These are phyloP conservation scores for Paracorniculantispora psalliotae DNA, from an alignment of 2,329 filamentous ascomycete species.

Conservation along the genomic window DNA sequence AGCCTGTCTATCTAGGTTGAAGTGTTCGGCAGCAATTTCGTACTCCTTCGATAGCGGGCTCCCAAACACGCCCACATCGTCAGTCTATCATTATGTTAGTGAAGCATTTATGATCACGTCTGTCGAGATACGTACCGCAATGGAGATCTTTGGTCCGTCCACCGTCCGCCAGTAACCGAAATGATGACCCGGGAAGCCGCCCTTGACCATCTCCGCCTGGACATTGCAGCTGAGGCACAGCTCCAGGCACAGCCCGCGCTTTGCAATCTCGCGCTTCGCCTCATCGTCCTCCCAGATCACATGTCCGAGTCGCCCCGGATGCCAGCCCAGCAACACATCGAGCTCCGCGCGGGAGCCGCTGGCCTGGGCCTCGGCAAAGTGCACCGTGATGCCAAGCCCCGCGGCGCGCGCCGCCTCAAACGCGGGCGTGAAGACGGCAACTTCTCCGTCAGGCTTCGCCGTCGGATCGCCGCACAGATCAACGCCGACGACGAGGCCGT, in stretches of 20 bases:
- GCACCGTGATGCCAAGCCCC: constrained; percentile 63
- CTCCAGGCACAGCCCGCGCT: constrained; percentile 60
- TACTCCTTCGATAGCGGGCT: constrained; percentile 76
- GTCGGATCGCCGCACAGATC: constrained; percentile 75
- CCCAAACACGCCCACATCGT: constrained; percentile 78
- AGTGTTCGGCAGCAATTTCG: constrained; percentile 65
- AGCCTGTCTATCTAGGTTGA: constrained; percentile 46
- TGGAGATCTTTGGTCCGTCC: constrained; percentile 54
- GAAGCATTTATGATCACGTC: background rate
- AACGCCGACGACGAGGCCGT: constrained; percentile 70
- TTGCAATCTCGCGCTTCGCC: constrained; percentile 50
- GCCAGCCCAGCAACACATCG: constrained; percentile 56
- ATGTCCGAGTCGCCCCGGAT: constrained; percentile 68
- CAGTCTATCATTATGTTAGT: constrained; percentile 52
- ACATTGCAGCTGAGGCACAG: constrained; percentile 80
- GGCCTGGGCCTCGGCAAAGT: constrained; percentile 67
- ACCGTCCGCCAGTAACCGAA: constrained; percentile 67
- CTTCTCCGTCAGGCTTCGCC: constrained; percentile 45
- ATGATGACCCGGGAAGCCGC: constrained; percentile 65
- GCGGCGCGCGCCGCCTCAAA: constrained; percentile 52
- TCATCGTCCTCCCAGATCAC: constrained; percentile 67
- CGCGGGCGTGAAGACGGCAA: constrained; percentile 54
- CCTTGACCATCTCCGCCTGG: constrained; percentile 64
- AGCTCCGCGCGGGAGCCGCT: constrained; percentile 58
- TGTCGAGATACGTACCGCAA: constrained; percentile 55